Conservation (phyloP, 2,329 filamentous ascomycete genomes). For the Aquanectria penicillioides region DNA sequence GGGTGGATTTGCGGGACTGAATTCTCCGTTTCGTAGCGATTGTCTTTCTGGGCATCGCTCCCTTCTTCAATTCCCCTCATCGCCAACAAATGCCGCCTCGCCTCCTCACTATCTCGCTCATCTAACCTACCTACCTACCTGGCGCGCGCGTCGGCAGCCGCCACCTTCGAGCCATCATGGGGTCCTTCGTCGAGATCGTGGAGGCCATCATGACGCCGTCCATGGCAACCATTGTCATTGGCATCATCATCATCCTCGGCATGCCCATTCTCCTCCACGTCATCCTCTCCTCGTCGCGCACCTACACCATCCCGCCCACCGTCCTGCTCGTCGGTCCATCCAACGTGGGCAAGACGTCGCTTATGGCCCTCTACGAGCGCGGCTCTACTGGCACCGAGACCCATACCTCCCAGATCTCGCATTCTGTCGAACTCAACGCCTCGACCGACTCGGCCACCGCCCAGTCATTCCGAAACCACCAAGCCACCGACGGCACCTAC, state of each 20-base stretch:
- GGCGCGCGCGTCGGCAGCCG: conserved; percentile 26
- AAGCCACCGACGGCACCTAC: conserved; percentile 64
- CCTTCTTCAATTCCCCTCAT: background rate
- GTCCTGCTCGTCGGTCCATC: conserved; percentile 85
- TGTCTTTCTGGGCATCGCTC: background rate
- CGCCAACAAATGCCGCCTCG: background rate
- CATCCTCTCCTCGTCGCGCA: conserved; percentile 73
- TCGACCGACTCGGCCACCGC: conserved; percentile 56
- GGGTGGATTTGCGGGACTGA: background rate
- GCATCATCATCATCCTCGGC: conserved; percentile 75
- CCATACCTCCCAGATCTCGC: conserved; percentile 64
- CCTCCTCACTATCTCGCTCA: no score
- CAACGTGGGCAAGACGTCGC: conserved; percentile 86
- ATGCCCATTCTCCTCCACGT: conserved; percentile 82
- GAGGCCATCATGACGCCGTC: conserved; percentile 70
- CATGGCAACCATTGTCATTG: conserved; percentile 70
- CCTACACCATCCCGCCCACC: conserved; percentile 75
- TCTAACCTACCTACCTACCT: background rate
- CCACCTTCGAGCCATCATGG: conserved; percentile 45
- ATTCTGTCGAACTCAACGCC: conserved; percentile 65
- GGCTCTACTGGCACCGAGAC: conserved; percentile 58
- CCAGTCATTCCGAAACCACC: conserved; percentile 64
- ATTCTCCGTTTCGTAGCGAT: background rate
- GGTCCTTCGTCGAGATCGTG: conserved; percentile 52
- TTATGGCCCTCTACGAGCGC: conserved; percentile 78